These are phyloP conservation scores for Nannochloris sp. DNA, from an alignment of 139 green algal species.

Conservation along the genomic window DNA sequence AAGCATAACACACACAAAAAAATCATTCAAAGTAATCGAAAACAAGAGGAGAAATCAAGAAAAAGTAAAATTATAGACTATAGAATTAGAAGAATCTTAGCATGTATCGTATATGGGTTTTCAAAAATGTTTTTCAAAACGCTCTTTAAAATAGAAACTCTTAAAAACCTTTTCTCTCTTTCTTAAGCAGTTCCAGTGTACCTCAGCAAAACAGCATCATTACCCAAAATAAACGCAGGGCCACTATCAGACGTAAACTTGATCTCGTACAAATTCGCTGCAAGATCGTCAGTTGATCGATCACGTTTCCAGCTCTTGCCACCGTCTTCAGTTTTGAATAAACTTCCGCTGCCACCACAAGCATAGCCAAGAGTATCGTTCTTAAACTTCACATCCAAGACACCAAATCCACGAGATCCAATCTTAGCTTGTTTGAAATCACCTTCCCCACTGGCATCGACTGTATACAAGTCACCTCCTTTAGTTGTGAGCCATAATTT, in stretches of 20 bases:
- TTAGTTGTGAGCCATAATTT: slow-evolving; percentile 89
- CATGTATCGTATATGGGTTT: too few species aligned
- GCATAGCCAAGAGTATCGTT: slow-evolving; percentile 66
- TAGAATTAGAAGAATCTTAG: too few species aligned
- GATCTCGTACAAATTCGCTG: slow-evolving; percentile 96
- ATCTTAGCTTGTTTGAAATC: slow-evolving; percentile 53
- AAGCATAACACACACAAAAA: too few species aligned
- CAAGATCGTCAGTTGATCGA: slow-evolving; percentile 65
- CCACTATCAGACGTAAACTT: slow-evolving; percentile 54
- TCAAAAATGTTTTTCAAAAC: too few species aligned
- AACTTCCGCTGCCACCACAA: slow-evolving; percentile 82
- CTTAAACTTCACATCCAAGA: slow-evolving; percentile 86
- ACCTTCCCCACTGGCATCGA: slow-evolving; percentile 4
- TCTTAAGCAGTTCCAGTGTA: slow-evolving; percentile 36
- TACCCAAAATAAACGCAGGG: slow-evolving; percentile 92
- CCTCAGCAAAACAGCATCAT: slow-evolving; percentile 83
- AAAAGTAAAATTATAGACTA: neutral
- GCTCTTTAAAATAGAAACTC: neutral
- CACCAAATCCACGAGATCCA: slow-evolving; percentile 87
- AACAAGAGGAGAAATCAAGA: neutral
- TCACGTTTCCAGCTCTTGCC: slow-evolving; percentile 93
- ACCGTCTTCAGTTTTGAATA: slow-evolving; percentile 87
- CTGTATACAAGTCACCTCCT: slow-evolving; percentile 76
- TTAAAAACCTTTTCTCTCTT: neutral
- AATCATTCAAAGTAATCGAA: too few species aligned